A percentile compares a stretch with the other conserved stretches of the same genome.
Evolutionary conservation across 345 rosid species (phyloP).

Genomic region (Gossypium arboreum): DNA sequence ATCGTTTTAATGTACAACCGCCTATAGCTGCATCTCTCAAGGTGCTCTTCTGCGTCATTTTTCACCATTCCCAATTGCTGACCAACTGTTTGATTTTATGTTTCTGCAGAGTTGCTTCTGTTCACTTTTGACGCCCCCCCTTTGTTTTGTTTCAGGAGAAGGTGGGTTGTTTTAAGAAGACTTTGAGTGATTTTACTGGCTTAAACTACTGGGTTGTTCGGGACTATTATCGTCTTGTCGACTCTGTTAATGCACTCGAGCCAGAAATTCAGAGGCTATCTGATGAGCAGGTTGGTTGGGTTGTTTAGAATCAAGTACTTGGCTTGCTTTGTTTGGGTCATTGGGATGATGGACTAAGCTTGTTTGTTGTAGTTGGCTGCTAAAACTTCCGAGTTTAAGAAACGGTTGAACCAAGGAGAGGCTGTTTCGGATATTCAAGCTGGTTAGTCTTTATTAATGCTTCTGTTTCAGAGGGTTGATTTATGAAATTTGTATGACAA

Average conservation of each 20-base stretch:
- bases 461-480: not conserved
- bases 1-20: slow-evolving; percentile 10
- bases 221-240: slow-evolving; percentile 78
- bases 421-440: slow-evolving; percentile 81
- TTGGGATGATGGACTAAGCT: slow-evolving; percentile 8
- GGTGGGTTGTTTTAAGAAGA: slow-evolving; percentile 41
- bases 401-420: slow-evolving; percentile 58
- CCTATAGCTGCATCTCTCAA: slow-evolving; percentile 38
- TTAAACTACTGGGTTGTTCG: slow-evolving; percentile 84
- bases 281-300: slow-evolving; percentile 67
- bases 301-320: slow-evolving; percentile 9
- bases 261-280: slow-evolving; percentile 47
- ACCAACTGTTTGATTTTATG: slow-evolving; percentile 54
- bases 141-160: slow-evolving; percentile 34
- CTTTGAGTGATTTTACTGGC: slow-evolving; percentile 50
- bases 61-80: slow-evolving; percentile 10
- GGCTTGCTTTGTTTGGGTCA: not conserved
- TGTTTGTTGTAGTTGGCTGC: slow-evolving; percentile 51
- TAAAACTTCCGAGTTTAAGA: slow-evolving; percentile 71
- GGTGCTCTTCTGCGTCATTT: slow-evolving; percentile 25
- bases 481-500: not conserved
- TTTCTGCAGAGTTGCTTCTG: slow-evolving; percentile 11
- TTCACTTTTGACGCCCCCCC: not conserved
- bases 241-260: slow-evolving; percentile 63
- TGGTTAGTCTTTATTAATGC: slow-evolving; percentile 41